phyloP scores from a whole-genome alignment of 2,329 filamentous ascomycete genomes.

The Ophiostoma novo-ulmi region DNA sequence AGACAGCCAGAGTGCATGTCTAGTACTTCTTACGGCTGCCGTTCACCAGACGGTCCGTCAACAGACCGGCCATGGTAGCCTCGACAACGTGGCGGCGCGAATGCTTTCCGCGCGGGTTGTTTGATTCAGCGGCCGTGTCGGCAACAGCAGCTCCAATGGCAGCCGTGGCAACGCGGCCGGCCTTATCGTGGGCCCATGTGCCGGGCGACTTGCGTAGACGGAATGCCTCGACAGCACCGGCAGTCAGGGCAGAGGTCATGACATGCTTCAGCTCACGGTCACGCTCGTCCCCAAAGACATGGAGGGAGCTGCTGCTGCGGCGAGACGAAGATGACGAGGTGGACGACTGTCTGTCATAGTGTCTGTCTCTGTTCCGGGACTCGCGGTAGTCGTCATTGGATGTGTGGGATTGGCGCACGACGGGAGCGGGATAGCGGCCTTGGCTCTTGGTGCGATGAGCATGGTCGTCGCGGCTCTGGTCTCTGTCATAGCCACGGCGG shows the following conservation, averaged over 20 bases:
- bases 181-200: conserved; percentile 25
- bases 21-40: conserved; percentile 26
- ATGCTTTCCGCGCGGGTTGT: conserved; percentile 22
- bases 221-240: conserved; percentile 28
- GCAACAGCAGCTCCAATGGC: conserved; percentile 27
- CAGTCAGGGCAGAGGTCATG: conserved; percentile 26
- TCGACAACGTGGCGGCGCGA: conserved; percentile 28
- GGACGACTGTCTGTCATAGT: conserved; percentile 5
- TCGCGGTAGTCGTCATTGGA: conserved; percentile 7
- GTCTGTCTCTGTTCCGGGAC: neutral
- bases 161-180: conserved; percentile 27
- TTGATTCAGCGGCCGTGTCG: conserved; percentile 25
- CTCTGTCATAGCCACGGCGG: neutral
- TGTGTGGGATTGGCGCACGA: neutral
- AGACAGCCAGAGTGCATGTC: neutral
- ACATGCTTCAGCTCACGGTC: conserved; percentile 21
- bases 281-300: neutral
- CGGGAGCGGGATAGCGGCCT: neutral
- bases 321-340: neutral
- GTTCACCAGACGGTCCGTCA: conserved; percentile 29
- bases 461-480: neutral
- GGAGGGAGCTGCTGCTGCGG: conserved; percentile 1
- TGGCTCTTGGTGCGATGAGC: conserved; percentile 9
- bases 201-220: conserved; percentile 26
- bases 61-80: conserved; percentile 28